A percentile compares a stretch with the other conserved stretches of the same genome.
Conservation (phyloP, 2,329 filamentous ascomycete genomes). For the Plenodomus biglobosus region DNA sequence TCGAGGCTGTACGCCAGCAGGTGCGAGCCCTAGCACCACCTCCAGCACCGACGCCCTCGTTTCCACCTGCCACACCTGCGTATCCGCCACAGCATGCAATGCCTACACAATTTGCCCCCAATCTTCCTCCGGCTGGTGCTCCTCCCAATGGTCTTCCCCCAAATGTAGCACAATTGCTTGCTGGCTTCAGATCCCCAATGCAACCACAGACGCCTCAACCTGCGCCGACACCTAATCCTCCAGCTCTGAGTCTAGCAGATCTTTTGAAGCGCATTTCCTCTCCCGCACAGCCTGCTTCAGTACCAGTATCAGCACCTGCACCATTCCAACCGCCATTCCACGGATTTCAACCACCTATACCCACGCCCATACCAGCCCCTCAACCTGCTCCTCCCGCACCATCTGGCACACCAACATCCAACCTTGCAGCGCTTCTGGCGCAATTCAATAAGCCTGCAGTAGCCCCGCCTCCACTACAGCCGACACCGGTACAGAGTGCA, state of each 20-base stretch:
- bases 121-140: conserved; percentile 19
- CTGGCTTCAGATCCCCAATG: conserved; percentile 24
- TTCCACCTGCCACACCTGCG: conserved; percentile 33
- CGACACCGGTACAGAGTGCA: conserved; percentile 19
- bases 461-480: conserved; percentile 15
- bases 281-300: conserved; percentile 26
- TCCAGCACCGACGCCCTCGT: conserved; percentile 51
- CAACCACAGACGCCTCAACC: conserved; percentile 22
- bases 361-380: conserved; percentile 24
- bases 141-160: conserved; percentile 24
- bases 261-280: conserved; percentile 34
- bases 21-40: conserved; percentile 72
- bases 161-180: conserved; percentile 37
- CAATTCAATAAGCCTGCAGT: conserved; percentile 33
- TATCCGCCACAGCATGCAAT: conserved; percentile 31
- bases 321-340: conserved; percentile 35
- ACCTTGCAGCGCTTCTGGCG: conserved; percentile 37
- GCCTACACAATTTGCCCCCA: conserved; percentile 18
- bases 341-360: conserved; percentile 21
- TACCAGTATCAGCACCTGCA: conserved; percentile 24
- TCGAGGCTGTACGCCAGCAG: conserved; percentile 82
- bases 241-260: conserved; percentile 32
- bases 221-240: conserved; percentile 20
- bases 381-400: conserved; percentile 30
- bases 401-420: conserved; percentile 28